Base-by-base conservation (phyloP, 768 basidiomycete species). In the Mycena epipterygia region DNA sequence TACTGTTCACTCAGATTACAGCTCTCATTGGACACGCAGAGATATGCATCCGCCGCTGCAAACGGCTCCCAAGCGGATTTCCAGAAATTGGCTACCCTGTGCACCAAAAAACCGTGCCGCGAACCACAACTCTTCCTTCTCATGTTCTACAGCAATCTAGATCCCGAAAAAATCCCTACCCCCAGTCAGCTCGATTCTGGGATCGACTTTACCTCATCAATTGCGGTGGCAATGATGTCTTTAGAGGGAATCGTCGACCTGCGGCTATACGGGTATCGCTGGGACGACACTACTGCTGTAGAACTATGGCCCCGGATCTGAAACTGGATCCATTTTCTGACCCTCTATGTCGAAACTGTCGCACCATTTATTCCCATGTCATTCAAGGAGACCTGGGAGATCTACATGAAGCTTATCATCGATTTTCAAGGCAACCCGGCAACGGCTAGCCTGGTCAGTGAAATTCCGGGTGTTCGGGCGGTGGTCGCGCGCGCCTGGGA, bases 31-130 rank as follows among this genome's bases (percentile, higher is more conserved):
- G 32, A 4, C 56, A 57, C 35, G 32, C 39, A 57, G 56, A 35
- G 39, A 57, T 57, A 57, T 57, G 56, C 56, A 41, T 57, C 39
- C 13, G 39, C 35, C 39, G 35, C 56, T 57, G 56, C 56, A 19
- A 27, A 37, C 39, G 56, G 35, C 35, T 57, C 56, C 27, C 35
- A 39, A 23, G 25, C 35, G 27, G 56, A 57, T 57, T 25, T 57
- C 23, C 23, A 27, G 37, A 57, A 39, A 42, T 29, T 57, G 35
- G 56, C 56, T 39, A 14, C 5, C 39, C 27, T 37, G 39, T 5
- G 37, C 56, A 16, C 56, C 35, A 42, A 33, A 42, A 41, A 57
- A 23, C n/a, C 37, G 35, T 37, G 25, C 37, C 35, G 39, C 56
- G 39, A 57, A 57, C 35, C 35, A 13, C 35, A 29, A 13, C 56